Percentiles rank a stretch among this genome's conserved stretches.
Conservation (phyloP, 495 filamentous ascomycete species). For the Oidiodendron maius region DNA sequence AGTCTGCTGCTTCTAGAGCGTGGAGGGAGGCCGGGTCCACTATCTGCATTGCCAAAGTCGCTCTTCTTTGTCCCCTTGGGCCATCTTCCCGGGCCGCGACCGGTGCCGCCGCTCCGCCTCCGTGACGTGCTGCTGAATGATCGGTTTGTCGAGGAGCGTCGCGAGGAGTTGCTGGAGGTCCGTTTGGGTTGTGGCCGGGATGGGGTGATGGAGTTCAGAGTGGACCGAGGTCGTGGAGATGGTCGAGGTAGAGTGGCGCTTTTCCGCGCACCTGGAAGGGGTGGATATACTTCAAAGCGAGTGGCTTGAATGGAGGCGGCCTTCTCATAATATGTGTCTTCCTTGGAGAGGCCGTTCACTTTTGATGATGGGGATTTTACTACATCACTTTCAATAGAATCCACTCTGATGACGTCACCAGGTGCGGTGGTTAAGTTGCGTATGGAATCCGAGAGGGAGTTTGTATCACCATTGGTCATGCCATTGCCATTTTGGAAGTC, state of each 20-base stretch:
- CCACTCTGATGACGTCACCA: conserved; percentile 8
- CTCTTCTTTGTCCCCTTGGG: conserved; percentile 51
- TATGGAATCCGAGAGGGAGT: conserved; percentile 12
- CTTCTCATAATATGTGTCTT: conserved; percentile 19
- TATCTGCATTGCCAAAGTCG: conserved; percentile 50
- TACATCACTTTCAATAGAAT: conserved; percentile 3
- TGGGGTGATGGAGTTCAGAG: not conserved
- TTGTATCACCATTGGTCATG: conserved; percentile 12
- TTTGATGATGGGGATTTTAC: conserved; percentile 12
- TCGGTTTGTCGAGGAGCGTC: conserved; percentile 7
- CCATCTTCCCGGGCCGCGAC: conserved; percentile 44
- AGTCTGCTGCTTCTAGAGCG: conserved; percentile 27
- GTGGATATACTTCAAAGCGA: conserved; percentile 82
- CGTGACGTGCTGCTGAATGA: conserved; percentile 2
- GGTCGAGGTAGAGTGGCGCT: conserved; percentile 14
- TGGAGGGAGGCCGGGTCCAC: conserved; percentile 48
- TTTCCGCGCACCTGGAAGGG: conserved; percentile 44
- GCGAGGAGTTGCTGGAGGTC: conserved; percentile 5
- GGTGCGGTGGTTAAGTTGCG: conserved; percentile 16
- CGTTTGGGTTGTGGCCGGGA: conserved; percentile 11
- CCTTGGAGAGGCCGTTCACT: conserved; percentile 29
- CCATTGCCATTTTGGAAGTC: conserved; percentile 18
- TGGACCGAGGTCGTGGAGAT: conserved; percentile 4
- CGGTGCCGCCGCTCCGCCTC: conserved; percentile 38
- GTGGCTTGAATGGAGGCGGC: conserved; percentile 60